These are phyloP conservation scores for Mortierella claussenii DNA, from an alignment of 192 early-diverging fungal genomes.

Conservation along the genomic window DNA sequence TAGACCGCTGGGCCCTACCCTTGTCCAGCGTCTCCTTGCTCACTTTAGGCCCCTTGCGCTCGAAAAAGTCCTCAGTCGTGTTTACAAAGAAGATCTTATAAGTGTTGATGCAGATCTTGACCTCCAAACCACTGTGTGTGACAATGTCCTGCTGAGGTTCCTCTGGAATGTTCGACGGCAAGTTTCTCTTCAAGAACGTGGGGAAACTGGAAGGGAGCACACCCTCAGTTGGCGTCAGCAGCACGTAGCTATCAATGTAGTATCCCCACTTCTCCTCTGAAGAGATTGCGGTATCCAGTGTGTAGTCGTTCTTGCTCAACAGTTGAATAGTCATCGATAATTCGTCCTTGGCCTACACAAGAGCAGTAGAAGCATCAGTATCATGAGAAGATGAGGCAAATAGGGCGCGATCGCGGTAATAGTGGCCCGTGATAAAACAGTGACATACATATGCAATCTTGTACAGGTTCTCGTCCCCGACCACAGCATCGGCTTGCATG, in stretches of 20 bases:
- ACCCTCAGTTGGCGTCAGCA: constrained; percentile 85
- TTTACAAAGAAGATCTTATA: constrained; percentile 98
- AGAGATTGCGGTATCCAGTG: constrained; percentile 80
- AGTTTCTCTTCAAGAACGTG: constrained; percentile 81
- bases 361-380: too few relatives aligned
- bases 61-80: constrained; percentile 93
- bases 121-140: constrained; percentile 79
- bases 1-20: constrained; percentile 14
- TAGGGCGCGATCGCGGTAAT: too few relatives aligned
- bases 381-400: too few relatives aligned
- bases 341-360: constrained; percentile 61
- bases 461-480: constrained; percentile 85
- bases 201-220: constrained; percentile 66
- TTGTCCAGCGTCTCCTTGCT: constrained; percentile 22
- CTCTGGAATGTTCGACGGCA: constrained; percentile 55
- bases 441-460: constrained; percentile 81
- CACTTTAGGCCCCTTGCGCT: constrained; percentile 46
- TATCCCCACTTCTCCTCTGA: constrained; percentile 95
- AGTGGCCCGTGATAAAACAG: too few relatives aligned
- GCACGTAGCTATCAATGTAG: constrained; percentile 95
- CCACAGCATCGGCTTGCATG: constrained; percentile 74
- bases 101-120: constrained; percentile 97
- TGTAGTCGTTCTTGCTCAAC: constrained; percentile 89
- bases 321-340: constrained; percentile 85
- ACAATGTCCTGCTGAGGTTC: constrained; percentile 54